A percentile compares a stretch with the other conserved stretches of the same genome.
phyloP scores from a whole-genome alignment of 2,329 filamentous ascomycete species.

The Exophiala viscosa region DNA sequence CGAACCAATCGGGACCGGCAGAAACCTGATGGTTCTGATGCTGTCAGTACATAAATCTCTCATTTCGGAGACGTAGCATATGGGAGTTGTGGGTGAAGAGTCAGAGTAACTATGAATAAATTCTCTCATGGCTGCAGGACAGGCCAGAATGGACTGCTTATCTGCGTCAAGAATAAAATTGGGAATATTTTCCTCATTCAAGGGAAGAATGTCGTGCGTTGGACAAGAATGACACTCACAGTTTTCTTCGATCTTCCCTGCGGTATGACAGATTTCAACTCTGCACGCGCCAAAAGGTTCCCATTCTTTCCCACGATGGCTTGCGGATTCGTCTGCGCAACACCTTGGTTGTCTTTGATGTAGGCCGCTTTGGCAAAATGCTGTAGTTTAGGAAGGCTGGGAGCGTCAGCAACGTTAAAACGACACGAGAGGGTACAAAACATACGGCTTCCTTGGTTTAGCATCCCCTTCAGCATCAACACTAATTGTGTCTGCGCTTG shows the following conservation, averaged over 20 bases:
- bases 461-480: slow-evolving; percentile 5
- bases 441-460: slow-evolving; percentile 17
- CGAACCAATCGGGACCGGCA: slow-evolving; percentile 79
- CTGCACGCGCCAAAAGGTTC: slow-evolving; percentile 42
- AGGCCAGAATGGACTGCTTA: slow-evolving; percentile 73
- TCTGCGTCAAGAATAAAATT: slow-evolving; percentile 70
- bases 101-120: slow-evolving; percentile 73
- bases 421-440: slow-evolving; percentile 25
- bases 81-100: not conserved
- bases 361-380: slow-evolving; percentile 20
- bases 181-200: slow-evolving; percentile 73
- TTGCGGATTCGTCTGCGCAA: slow-evolving; percentile 52
- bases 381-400: slow-evolving; percentile 24
- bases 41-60: slow-evolving; percentile 18
- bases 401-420: not conserved
- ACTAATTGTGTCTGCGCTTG: slow-evolving; percentile 21
- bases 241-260: slow-evolving; percentile 49
- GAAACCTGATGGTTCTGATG: slow-evolving; percentile 56
- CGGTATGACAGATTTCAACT: slow-evolving; percentile 53
- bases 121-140: slow-evolving; percentile 67
- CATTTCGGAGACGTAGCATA: slow-evolving; percentile 11
- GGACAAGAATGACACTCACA: slow-evolving; percentile 42
- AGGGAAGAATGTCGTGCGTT: slow-evolving; percentile 5
- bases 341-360: slow-evolving; percentile 45
- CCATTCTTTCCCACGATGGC: slow-evolving; percentile 46